A percentile compares a stretch with the other conserved stretches of the same genome.
phyloP scores from a whole-genome alignment of 768 basidiomycete genomes.

The Rhizopogon salebrosus region DNA sequence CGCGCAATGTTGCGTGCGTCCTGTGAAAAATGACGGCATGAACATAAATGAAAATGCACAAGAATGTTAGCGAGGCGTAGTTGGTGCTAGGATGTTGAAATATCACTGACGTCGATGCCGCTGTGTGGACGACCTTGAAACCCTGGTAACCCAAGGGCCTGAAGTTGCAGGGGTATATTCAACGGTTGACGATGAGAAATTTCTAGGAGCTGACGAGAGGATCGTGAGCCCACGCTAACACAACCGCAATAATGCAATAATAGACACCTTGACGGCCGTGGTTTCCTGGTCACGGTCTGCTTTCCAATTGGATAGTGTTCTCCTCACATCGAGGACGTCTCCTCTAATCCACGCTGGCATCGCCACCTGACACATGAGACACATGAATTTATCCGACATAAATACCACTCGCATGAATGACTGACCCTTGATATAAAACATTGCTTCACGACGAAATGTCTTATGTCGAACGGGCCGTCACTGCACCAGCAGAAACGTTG shows the following conservation, averaged over 20 bases:
- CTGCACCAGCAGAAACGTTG: constrained; percentile 77
- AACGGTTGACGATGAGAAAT: constrained; percentile 30
- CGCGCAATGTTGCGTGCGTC: constrained; percentile 88
- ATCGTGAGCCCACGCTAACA: background rate
- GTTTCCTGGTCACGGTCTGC: constrained; percentile 6
- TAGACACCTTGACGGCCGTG: constrained; percentile 13
- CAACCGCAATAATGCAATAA: background rate
- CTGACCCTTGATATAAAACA: constrained; percentile 79
- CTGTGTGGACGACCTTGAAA: constrained; percentile 86
- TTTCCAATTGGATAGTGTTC: constrained; percentile 45
- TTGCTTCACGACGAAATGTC: constrained; percentile 86
- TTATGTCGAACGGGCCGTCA: constrained; percentile 79
- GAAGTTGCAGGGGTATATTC: constrained; percentile 73
- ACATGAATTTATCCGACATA: background rate
- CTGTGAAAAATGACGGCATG: constrained; percentile 32
- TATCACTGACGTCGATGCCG: constrained; percentile 78
- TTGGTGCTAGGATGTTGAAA: background rate
- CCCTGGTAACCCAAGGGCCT: constrained; percentile 59
- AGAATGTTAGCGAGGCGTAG: constrained; percentile 5
- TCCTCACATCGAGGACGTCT: constrained; percentile 72
- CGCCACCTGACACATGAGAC: constrained; percentile 37
- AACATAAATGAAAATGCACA: background rate
- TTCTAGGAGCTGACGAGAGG: constrained; percentile 10
- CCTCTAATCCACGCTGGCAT: constrained; percentile 73
- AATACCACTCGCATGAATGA: constrained; percentile 10